Base-by-base conservation (phyloP, 495 filamentous ascomycete genomes). In the Talaromyces ruber region DNA sequence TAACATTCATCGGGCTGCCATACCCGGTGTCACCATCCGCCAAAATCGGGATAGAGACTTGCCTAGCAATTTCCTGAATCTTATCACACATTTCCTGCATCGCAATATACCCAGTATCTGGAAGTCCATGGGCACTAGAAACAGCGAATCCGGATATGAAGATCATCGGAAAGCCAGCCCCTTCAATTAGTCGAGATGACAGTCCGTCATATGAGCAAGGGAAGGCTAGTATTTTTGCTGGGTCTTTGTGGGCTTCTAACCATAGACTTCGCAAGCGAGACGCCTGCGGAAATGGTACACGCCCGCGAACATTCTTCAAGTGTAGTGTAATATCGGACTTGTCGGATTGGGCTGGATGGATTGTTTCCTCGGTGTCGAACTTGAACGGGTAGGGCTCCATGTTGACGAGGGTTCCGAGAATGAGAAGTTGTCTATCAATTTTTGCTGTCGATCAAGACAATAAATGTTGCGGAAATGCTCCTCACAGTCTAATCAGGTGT, bases 51-150 rank as follows among this genome's bases (percentile, higher is more conserved):
- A 79, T 21, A 9, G 39, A 66, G 5, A 74, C 73, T 26, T 74
- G 70, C 1, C 73, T 66, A 11, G 68, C 68, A 0, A 66, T 65
- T 54, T 78, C 71, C 56, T 75, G 74, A 58, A 77, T 74, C 62
- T 71, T 74, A n/a, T 71, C 64, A 58, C 71, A 76, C 72, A 80
- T 74, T 57, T 80, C 76, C 29, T 66, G 66, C 67, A 77, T 74
- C 6, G 74, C 75, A 28, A 78, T 76, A 47, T 79, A 78, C 26
- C 76, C 76, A 3, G 76, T 74, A 58, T 79, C 76, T 18, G 76
- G 75, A 0, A 79, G 69, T 21, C 75, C 73, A 22, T 68, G 67
- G 16, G 73, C 63, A 26, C 65, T 71, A 5, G 74, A 58, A 1
- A 76, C 71, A 0, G 71, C 67, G 63, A 72, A 77, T 0, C 74